Evolutionary conservation across 495 filamentous ascomycete species (phyloP).

Genomic region (Penicillium angulare): DNA sequence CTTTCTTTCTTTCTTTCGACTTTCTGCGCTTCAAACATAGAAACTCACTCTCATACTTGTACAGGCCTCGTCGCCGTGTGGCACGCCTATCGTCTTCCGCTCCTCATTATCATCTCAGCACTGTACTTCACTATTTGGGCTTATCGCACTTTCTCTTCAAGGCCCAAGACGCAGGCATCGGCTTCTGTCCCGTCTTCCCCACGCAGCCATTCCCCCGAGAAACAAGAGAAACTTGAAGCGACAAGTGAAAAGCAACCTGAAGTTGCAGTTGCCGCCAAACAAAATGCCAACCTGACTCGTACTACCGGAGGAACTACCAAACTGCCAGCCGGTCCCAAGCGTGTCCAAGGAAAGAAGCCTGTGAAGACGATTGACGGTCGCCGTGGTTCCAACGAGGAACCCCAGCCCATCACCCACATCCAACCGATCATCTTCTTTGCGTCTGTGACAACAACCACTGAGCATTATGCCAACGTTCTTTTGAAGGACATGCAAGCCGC

Average conservation of each 20-base stretch:
- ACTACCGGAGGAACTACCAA: slow-evolving; percentile 13
- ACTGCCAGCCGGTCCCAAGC: slow-evolving; percentile 33
- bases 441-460: slow-evolving; percentile 77
- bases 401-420: slow-evolving; percentile 38
- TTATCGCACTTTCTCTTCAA: slow-evolving; percentile 23
- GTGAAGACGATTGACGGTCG: slow-evolving; percentile 26
- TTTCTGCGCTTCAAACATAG: neutral
- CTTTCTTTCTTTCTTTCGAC: neutral
- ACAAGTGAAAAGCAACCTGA: slow-evolving; percentile 5
- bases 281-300: slow-evolving; percentile 6
- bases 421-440: slow-evolving; percentile 86
- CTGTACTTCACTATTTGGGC: slow-evolving; percentile 25
- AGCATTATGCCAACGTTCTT: slow-evolving; percentile 60
- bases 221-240: slow-evolving; percentile 10
- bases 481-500: slow-evolving; percentile 48
- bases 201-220: slow-evolving; percentile 31
- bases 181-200: slow-evolving; percentile 38
- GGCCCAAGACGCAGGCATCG: slow-evolving; percentile 27
- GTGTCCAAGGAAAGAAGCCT: slow-evolving; percentile 39
- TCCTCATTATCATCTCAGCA: slow-evolving; percentile 30
- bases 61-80: slow-evolving; percentile 38
- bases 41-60: neutral
- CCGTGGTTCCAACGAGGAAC: slow-evolving; percentile 14
- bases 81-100: slow-evolving; percentile 40
- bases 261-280: neutral